Conservation (phyloP, 768 basidiomycete genomes). For the Russula dissimulans region DNA sequence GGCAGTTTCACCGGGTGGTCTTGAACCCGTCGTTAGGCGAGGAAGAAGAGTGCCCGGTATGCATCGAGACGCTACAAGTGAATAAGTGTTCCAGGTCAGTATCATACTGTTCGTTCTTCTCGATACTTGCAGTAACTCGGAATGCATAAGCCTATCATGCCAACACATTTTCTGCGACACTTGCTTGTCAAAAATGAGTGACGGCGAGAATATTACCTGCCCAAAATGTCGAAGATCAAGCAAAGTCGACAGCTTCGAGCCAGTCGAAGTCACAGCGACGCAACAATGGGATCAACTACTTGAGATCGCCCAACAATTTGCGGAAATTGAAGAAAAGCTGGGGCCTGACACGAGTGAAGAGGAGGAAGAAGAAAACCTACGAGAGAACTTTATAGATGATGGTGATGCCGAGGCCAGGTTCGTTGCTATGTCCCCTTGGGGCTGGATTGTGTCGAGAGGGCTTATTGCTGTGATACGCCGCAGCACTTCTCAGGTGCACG, state of each 20-base stretch:
- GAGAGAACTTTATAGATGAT: conserved; percentile 27
- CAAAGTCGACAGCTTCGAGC: conserved; percentile 28
- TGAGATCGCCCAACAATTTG: conserved; percentile 32
- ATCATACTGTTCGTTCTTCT: background rate
- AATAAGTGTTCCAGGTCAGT: conserved; percentile 31
- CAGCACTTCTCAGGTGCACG: background rate
- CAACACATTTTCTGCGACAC: conserved; percentile 36
- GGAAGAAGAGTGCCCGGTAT: conserved; percentile 33
- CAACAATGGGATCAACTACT: conserved; percentile 38
- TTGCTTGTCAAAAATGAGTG: conserved; percentile 28
- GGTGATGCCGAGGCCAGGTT: conserved; percentile 13
- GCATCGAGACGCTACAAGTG: conserved; percentile 28
- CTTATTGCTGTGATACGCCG: background rate
- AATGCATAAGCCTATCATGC: conserved; percentile 31
- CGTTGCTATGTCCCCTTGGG: background rate
- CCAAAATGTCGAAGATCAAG: conserved; percentile 30
- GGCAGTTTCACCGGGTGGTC: conserved; percentile 33
- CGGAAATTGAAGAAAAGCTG: conserved; percentile 30
- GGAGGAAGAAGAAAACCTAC: conserved; percentile 30
- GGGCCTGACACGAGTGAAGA: conserved; percentile 36
- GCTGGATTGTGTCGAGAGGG: background rate
- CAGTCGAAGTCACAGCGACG: conserved; percentile 31
- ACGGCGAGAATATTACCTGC: conserved; percentile 28
- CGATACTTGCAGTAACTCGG: background rate
- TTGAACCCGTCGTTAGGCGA: conserved; percentile 29